Evolutionary conservation across 176 grass and related monocot genomes (phyloP), one percentile per base, ranked within the genome.

Genomic region (Juncus effusus): DNA sequence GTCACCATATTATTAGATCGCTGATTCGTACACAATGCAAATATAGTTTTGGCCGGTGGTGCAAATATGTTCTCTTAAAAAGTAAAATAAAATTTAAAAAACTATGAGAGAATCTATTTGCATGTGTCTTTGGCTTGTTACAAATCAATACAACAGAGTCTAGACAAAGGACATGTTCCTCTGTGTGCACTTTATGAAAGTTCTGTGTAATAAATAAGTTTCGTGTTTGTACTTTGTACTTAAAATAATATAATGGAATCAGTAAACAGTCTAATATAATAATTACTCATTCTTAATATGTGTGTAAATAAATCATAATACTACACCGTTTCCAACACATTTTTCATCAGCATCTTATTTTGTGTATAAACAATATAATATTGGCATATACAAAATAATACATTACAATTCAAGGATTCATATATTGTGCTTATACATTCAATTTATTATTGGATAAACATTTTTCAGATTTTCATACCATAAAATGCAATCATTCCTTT

Each of bases 151-250:
- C 53, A 40, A 42, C 60, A 76, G 61, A 64, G 73, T 65, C n/a
- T 65, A 76, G 60, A 76, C 73, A 65, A 76, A 76, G 52, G 60
- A 76, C 73, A 76, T 76, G 41, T 63, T 36, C 37, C 64, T 13
- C 62, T 56, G 15, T 72, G 69, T 41, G 14, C 38, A 57, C 40
- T 60, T 45, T 72, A 57, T 58, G 58, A 58, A 59, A 59, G 0
- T 36, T 54, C 42, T 59, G 44, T 12, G 40, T 72, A 16, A 72
- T 52, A 59, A 35, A 60, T 44, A 28, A 28, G 1, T 28, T 28
- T 28, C 19, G 19, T 28, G 19, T 13, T 16, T 58, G 44, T 72
- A 28, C 15, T 38, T 47, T 72, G 3, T 47, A 59, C 57, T 72
- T 16, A 70, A 72, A 44, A 60, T 47, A 36, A 47, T n/a, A 35